phyloP scores from a whole-genome alignment of 148 eudicot genomes.

The Rhododendron simsii region DNA sequence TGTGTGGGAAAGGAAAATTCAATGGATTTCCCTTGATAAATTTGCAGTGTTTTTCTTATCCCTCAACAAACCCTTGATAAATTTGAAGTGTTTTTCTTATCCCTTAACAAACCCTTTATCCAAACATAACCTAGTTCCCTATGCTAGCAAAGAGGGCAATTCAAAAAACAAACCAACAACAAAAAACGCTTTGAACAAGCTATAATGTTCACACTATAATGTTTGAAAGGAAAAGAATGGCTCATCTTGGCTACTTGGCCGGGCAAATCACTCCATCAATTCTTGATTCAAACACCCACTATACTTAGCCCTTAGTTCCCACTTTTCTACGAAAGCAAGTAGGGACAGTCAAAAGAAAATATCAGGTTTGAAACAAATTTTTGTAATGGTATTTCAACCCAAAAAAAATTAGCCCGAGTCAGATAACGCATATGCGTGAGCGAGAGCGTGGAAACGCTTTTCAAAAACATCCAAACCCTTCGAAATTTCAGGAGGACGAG shows the following conservation, averaged over 20 bases:
- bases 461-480: background rate
- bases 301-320: too few relatives aligned
- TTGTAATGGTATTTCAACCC: too few relatives aligned
- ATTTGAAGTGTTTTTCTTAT: background rate
- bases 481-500: background rate
- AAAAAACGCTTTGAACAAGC: background rate
- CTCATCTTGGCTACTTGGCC: background rate
- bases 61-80: background rate
- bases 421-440: too few relatives aligned
- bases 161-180: background rate
- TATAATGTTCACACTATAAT: background rate
- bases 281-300: too few relatives aligned
- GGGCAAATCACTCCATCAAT: background rate
- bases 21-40: background rate
- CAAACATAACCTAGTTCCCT: background rate
- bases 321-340: background rate
- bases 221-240: background rate
- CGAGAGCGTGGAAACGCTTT: too few relatives aligned
- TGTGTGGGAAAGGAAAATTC: background rate
- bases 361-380: background rate
- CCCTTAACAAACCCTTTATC: background rate
- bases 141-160: background rate
- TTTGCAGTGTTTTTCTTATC: too few relatives aligned
- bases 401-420: too few relatives aligned
- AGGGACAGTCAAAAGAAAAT: background rate